Evolutionary conservation across 2,329 filamentous ascomycete genomes (phyloP), one percentile per base, ranked within the genome.

Genomic region (Dothidotthia symphoricarpi): DNA sequence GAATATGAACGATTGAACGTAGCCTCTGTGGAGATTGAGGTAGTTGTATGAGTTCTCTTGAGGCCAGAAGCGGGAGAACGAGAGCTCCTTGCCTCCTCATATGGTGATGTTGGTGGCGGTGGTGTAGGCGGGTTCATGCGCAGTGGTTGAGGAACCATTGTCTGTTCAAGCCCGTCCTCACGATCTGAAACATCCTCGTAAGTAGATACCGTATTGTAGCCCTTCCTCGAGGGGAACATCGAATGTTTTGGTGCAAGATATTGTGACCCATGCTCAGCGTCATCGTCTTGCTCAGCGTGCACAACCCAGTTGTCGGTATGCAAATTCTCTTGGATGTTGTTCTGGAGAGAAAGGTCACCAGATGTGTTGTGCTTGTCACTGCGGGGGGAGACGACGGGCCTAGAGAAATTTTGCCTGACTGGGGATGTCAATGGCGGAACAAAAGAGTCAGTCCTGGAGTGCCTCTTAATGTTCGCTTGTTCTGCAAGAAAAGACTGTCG

Each of bases 281-380:
- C 49, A 1, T 51, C 46, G 2, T 54, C 40, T 9, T 46, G 30
- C 6, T 61, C 51, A n/a, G 50, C 48, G 28, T 63, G 49, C 47
- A 72, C 66, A 36, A 71, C 72, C 73, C 73, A 75, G 36, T 75
- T 75, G 49, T 74, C 70, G 27, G 64, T 66, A 19, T 70, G 63
- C 12, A 74, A 47, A 12, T 44, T 55, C 31, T 68, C 59, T 29
- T 55, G 61, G 32, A 49, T 59, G 28, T 52, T 55, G 9, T 41
- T 49, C 30, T 61, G 53, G 1, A 63, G 45, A 4, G 59, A 48
- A 9, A 62, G 47, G 53, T 68, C 53, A 8, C 59, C 63, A 2
- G 51, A 39, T 1, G 40, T 30, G 6, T 47, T 43, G 9, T 46
- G 36, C 16, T 53, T 53, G 9, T 49, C 38, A 3, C 44, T 40